Percentiles rank a stretch among this genome's conserved stretches.
Conservation (phyloP, 2,329 filamentous ascomycete genomes). For the Phaeosphaeria sp. region DNA sequence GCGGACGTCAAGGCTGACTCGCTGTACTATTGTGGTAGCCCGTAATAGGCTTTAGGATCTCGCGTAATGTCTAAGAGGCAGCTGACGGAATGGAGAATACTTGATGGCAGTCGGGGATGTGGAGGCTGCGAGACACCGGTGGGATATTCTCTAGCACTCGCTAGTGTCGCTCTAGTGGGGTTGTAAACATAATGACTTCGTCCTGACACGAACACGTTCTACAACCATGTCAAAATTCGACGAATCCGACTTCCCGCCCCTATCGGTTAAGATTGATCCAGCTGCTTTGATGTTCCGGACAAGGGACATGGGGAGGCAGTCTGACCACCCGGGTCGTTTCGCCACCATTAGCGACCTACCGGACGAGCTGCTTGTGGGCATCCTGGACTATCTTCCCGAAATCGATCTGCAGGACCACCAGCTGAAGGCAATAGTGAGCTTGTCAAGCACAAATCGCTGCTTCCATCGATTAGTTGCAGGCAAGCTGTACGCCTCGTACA, state of each 20-base stretch:
- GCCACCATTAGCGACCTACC: constrained; percentile 31
- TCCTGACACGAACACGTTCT: not conserved
- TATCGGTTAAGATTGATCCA: constrained; percentile 18
- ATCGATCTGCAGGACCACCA: constrained; percentile 22
- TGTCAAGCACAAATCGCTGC: constrained; percentile 31
- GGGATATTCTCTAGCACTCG: not conserved
- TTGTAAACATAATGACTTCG: not conserved
- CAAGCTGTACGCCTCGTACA: constrained; percentile 27
- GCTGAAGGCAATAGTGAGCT: constrained; percentile 21
- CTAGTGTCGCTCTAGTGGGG: not conserved
- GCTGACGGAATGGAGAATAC: not conserved
- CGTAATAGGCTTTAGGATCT: too few species aligned
- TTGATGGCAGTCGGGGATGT: not conserved
- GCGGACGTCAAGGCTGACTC: too few species aligned
- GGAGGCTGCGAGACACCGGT: not conserved
- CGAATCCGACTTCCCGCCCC: constrained; percentile 26
- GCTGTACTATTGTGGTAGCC: too few species aligned
- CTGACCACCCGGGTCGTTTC: too few species aligned
- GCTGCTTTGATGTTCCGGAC: not conserved
- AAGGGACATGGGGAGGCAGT: not conserved
- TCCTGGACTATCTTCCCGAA: constrained; percentile 30
- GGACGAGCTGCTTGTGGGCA: constrained; percentile 34
- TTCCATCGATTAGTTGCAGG: constrained; percentile 29
- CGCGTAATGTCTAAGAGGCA: not conserved
- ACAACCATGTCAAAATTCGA: constrained; percentile 20